phyloP scores from a whole-genome alignment of 2,329 filamentous ascomycete genomes.

The Pyricularia grisea region DNA sequence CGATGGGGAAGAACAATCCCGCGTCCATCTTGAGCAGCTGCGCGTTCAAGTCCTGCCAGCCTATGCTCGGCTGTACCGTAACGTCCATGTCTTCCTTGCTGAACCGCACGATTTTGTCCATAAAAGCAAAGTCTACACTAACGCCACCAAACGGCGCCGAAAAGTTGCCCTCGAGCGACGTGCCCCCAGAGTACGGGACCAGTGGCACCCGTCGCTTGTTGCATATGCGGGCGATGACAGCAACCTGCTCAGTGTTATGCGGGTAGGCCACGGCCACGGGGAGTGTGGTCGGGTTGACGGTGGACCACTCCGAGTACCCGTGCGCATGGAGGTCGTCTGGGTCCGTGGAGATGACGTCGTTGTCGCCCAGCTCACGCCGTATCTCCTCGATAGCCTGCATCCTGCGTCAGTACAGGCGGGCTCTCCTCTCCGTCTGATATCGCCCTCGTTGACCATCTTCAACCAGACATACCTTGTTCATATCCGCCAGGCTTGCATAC shows the following conservation, averaged over 20 bases:
- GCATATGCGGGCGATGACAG: constrained; percentile 57
- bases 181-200: constrained; percentile 78
- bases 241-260: constrained; percentile 49
- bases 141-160: constrained; percentile 79
- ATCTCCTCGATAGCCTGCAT: constrained; percentile 48
- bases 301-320: constrained; percentile 61
- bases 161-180: constrained; percentile 84
- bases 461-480: constrained; percentile 14
- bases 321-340: constrained; percentile 51
- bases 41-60: constrained; percentile 86
- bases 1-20: constrained; percentile 83
- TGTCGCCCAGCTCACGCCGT: constrained; percentile 30
- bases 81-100: constrained; percentile 88
- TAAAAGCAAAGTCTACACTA: constrained; percentile 80
- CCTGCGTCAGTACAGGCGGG: not conserved
- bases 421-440: not conserved
- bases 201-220: constrained; percentile 73
- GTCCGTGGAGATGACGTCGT: constrained; percentile 53
- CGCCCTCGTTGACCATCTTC: not conserved
- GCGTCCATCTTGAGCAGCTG: constrained; percentile 56
- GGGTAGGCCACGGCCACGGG: constrained; percentile 58
- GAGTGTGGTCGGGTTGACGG: constrained; percentile 47
- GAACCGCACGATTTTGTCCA: constrained; percentile 73
- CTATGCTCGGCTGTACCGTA: constrained; percentile 81
- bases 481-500: constrained; percentile 31